Percentiles rank a stretch among this genome's conserved stretches.
These are phyloP conservation scores for Eucalyptus paniculata DNA, from an alignment of 345 rosid genomes.

Conservation along the genomic window DNA sequence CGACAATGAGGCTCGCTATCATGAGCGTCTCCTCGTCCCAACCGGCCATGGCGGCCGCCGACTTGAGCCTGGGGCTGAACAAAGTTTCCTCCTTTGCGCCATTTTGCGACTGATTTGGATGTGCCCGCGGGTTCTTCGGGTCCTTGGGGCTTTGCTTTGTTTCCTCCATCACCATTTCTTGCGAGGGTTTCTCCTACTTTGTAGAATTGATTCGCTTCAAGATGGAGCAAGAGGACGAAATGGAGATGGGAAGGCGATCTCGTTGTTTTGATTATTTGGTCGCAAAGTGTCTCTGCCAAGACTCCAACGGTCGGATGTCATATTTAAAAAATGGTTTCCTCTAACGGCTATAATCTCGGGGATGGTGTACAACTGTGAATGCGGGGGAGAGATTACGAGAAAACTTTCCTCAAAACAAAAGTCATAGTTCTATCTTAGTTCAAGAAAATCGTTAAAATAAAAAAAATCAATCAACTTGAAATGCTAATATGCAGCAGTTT, in stretches of 20 bases:
- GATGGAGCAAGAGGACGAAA: neutral
- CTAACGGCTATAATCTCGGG: neutral
- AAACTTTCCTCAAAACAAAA: neutral
- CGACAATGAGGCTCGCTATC: slow-evolving; percentile 61
- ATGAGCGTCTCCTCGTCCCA: slow-evolving; percentile 93
- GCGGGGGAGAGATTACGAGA: neutral
- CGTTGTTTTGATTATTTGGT: neutral
- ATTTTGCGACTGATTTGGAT: neutral
- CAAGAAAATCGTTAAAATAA: neutral
- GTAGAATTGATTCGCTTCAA: neutral
- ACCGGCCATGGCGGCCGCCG: slow-evolving; percentile 88
- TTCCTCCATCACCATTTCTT: slow-evolving; percentile 31
- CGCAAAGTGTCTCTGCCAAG: neutral
- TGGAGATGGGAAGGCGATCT: neutral
- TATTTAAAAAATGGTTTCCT: neutral
- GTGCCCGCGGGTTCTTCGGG: slow-evolving; percentile 5
- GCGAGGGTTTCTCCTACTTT: neutral
- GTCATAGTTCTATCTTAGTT: neutral
- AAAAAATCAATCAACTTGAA: neutral
- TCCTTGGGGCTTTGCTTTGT: slow-evolving; percentile 7
- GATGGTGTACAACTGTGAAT: no score
- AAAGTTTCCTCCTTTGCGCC: slow-evolving; percentile 16
- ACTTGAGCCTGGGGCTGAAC: slow-evolving; percentile 82
- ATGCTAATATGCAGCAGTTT: neutral
- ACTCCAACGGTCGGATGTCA: slow-evolving; percentile 25